Evolutionary conservation across 257 asterid species (phyloP), one percentile per base, ranked within the genome.

Genomic region (Penstemon eatonii): DNA sequence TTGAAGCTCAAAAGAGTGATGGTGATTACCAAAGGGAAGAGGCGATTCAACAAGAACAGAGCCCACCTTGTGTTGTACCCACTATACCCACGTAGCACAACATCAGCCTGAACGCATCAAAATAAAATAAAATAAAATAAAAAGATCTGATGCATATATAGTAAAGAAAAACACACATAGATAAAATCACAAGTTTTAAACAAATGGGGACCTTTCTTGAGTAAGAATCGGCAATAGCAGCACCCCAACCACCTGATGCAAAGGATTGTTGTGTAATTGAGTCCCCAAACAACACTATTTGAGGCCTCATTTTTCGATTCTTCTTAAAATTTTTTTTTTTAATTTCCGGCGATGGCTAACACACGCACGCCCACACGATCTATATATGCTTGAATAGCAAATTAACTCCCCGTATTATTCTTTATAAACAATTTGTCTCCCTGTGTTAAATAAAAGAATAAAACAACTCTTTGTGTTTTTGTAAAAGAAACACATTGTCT

Each of bases 61-160:
- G 96, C 97, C 96, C 97, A 93, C 47, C 92, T 80, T 19, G 96
- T 86, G 85, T 88, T 90, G 88, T 93, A 93, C 68, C 99, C 99
- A 67, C 89, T 84, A 70, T 83, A 93, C n/a, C 99, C 97, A 49
- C 97, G 95, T 73, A 85, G 88, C 75, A 90, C 73, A 19, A 93
- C 80, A 78, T 88, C 97, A 74, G 80, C 97, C 98, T 92, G 71
- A 61, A 73, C 53, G 63, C 3, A 56, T 63, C 59, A 66, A 77
- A n/a, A 37, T 8, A 25, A 61, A 36, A 51, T 56, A 66, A 77
- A n/a, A 37, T 8, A 25, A 61, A 36, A 51, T 56, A 68, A 46
- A 57, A 56, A 68, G 11, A 1, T 40, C 7, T 1, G 1, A 8
- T 12, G 15, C n/a, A 47, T 49, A 33, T 46, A 64, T 49, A 59